phyloP scores from a whole-genome alignment of 2,329 filamentous ascomycete species.

The Fusarium denticulatum region DNA sequence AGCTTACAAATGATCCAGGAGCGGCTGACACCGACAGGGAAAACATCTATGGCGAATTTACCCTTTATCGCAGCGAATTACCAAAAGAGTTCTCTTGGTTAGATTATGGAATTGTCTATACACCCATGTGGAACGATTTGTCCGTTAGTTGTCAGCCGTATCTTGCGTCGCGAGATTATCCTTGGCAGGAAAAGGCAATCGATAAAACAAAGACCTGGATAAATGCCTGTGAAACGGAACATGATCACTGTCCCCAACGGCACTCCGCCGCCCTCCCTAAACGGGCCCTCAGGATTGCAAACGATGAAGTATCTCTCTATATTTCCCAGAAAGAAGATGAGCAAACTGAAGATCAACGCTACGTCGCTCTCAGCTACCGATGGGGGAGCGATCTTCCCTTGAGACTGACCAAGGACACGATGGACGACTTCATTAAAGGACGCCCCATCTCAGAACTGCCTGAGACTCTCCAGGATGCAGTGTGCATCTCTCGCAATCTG shows the following conservation, averaged over 20 bases:
- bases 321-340: accelerated
- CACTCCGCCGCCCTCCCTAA: accelerated
- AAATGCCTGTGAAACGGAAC: not conserved
- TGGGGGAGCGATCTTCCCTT: not conserved
- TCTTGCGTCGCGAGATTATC: not conserved
- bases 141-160: accelerated
- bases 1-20: not conserved
- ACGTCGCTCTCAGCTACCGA: not conserved
- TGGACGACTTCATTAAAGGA: not conserved
- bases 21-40: not conserved
- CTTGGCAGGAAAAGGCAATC: not conserved
- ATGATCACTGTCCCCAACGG: not conserved
- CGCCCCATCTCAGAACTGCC: accelerated
- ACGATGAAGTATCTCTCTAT: accelerated
- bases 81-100: not conserved
- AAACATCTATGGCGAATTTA: not conserved
- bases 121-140: accelerated
- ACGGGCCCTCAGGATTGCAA: not conserved
- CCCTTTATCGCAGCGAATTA: not conserved
- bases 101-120: not conserved
- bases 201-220: not conserved
- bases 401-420: not conserved
- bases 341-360: not conserved
- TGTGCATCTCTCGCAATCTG: accelerated
- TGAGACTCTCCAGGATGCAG: not conserved